Conservation (phyloP, 2,329 filamentous ascomycete genomes). For the Aspergillus hortae region DNA sequence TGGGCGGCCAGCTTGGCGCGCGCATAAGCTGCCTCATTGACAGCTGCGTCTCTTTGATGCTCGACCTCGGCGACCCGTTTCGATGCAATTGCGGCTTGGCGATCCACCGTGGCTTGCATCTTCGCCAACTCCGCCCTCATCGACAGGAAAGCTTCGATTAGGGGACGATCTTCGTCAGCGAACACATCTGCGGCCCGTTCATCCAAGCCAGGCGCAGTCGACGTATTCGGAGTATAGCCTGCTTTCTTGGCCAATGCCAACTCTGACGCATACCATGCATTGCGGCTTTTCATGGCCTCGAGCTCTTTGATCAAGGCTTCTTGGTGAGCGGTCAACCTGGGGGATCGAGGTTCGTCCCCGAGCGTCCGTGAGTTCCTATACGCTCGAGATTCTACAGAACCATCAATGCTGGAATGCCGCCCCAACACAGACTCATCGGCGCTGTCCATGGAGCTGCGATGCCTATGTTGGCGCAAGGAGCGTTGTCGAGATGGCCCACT, state of each 20-base stretch:
- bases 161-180: constrained; percentile 83
- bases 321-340: constrained; percentile 44
- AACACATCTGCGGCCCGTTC: constrained; percentile 74
- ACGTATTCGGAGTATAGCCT: constrained; percentile 73
- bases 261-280: constrained; percentile 97
- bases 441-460: constrained; percentile 67
- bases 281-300: constrained; percentile 76
- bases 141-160: constrained; percentile 85
- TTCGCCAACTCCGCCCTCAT: constrained; percentile 88
- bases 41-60: constrained; percentile 88
- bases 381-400: constrained; percentile 35
- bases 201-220: constrained; percentile 70
- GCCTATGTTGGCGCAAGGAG: constrained; percentile 55
- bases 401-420: constrained; percentile 37
- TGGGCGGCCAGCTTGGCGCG: constrained; percentile 89
- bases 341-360: constrained; percentile 44
- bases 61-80: constrained; percentile 91
- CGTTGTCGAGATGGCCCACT: constrained; percentile 44
- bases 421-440: constrained; percentile 55
- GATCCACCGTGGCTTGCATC: constrained; percentile 84
- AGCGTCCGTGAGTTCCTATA: constrained; percentile 40
- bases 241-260: constrained; percentile 85
- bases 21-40: constrained; percentile 90
- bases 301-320: constrained; percentile 78
- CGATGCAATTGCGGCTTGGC: constrained; percentile 79